A percentile compares a stretch with the other conserved stretches of the same genome.
These are phyloP conservation scores for Neofusicoccum kwambonambiense DNA, from an alignment of 2,329 filamentous ascomycete species.

Conservation along the genomic window DNA sequence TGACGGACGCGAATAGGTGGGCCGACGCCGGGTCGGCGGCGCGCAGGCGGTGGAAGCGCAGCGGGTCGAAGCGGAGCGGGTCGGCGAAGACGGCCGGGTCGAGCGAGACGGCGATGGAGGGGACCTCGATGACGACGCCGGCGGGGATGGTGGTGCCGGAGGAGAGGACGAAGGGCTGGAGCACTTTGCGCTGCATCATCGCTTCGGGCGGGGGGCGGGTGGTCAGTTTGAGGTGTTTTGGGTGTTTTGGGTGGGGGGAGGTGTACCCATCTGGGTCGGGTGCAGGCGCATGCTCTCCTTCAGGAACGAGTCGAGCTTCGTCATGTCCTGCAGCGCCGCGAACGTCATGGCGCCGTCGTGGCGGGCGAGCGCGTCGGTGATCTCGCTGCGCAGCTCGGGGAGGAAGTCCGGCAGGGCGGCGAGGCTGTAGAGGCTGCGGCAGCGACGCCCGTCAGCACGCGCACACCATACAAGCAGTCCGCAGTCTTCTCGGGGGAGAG, in stretches of 20 bases:
- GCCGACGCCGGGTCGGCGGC: conserved; percentile 21
- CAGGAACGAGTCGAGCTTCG: conserved; percentile 38
- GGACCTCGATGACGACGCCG: not conserved
- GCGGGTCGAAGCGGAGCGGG: not conserved
- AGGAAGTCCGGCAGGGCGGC: conserved; percentile 40
- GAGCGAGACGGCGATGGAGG: not conserved
- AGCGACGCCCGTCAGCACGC: too few species aligned
- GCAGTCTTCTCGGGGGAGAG: not conserved
- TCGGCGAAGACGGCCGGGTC: not conserved
- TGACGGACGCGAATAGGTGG: conserved; percentile 12
- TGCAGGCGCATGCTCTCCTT: conserved; percentile 33
- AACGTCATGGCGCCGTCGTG: conserved; percentile 31
- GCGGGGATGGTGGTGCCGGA: not conserved
- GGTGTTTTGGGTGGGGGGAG: not conserved
- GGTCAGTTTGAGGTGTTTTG: too few species aligned
- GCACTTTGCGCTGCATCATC: conserved; percentile 1
- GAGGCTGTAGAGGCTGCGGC: conserved; percentile 28
- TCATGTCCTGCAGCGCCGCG: conserved; percentile 33
- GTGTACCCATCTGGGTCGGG: conserved; percentile 24
- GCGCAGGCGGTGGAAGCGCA: conserved; percentile 1
- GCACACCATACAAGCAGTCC: too few species aligned
- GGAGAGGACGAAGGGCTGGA: conserved; percentile 1
- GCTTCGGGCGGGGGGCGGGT: not conserved
- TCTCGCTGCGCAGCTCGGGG: conserved; percentile 43
- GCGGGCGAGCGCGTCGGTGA: conserved; percentile 38